These are phyloP conservation scores for Phragmites australis DNA, from an alignment of 176 grass and related monocot species.

Conservation along the genomic window DNA sequence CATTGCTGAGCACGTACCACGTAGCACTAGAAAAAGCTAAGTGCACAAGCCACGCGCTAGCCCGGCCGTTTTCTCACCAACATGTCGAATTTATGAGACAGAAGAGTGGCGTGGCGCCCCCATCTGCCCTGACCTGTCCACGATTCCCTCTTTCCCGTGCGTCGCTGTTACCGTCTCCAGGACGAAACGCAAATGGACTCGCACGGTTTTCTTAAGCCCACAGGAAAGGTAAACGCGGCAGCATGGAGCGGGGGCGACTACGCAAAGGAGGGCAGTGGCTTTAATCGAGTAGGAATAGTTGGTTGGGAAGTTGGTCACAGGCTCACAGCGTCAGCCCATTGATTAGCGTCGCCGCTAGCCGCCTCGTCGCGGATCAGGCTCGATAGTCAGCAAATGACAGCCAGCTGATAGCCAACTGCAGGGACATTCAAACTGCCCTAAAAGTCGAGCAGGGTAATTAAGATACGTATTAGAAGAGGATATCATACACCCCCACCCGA, in stretches of 20 bases:
- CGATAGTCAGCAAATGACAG: constrained; percentile 7
- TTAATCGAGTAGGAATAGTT: constrained; percentile 52
- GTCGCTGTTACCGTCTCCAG: not conserved
- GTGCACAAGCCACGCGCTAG: not conserved
- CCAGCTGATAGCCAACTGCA: not conserved
- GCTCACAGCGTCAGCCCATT: not conserved
- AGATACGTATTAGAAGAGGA: not conserved
- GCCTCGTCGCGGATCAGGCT: not conserved
- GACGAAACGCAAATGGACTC: not conserved
- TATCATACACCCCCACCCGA: not conserved
- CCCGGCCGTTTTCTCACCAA: constrained; percentile 37
- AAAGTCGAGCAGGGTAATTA: not conserved
- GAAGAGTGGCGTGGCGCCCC: not conserved
- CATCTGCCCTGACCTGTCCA: not conserved
- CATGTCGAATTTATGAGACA: constrained; percentile 29
- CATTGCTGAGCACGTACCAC: not conserved
- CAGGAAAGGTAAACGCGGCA: not conserved
- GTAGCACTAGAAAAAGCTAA: not conserved
- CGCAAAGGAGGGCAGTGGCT: not conserved
- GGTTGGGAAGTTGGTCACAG: constrained; percentile 33
- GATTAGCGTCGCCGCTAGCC: constrained; percentile 27
- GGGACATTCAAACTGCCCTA: not conserved
- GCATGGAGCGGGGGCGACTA: not conserved
- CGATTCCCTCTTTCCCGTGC: not conserved
- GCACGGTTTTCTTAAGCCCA: not conserved